Evolutionary conservation across 2,329 filamentous ascomycete genomes (phyloP), one percentile per base, ranked within the genome.

Genomic region (Cladophialophora bantiana): DNA sequence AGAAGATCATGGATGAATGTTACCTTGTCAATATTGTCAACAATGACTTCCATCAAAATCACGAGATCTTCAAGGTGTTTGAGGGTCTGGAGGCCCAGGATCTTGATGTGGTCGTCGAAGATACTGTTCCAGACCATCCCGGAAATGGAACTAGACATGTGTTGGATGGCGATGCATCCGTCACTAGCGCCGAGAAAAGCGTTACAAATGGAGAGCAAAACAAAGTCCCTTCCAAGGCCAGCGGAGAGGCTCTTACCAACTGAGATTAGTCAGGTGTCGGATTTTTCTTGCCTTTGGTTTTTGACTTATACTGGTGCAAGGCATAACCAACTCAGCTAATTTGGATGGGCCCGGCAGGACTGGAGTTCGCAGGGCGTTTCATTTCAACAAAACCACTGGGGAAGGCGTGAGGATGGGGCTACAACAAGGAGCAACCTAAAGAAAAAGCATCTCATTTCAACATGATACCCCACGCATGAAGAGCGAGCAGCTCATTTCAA

Each of bases 1-100:
- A 94, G 73, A 84, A 86, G 62, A 84, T 98, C 68, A 95, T 97
- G 88, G 89, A 94, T 68, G 89, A 88, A 60, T 99, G 94, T 93
- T 94, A 93, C 76, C 83, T 99, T 66, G 87, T 99, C 73, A 99
- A 99, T 77, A 97, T 99, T 74, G 95, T 99, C 34, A 93, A 99
- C 83, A 99, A 99, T 76, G 93, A 99, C 78, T 99, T 99, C 88
- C 93, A 96, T 78, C 85, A 93, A 73, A 88, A 88, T 63, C 85
- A 88, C 60, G 89, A 89, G 63, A 91, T 99, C 72, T 98, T 97
- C 77, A 86, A 91, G 54, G 83, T 98, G 32, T 95, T 99, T 77
- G 86, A 94, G 15, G 93, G 88, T 31, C 84, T 99, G 3, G 78
- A 86, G 68, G 88, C 92, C n/a, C 80, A 87, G 54, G 86, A 89